phyloP scores from a whole-genome alignment of 1,284 basidiomycete species.

The Papiliotrema laurentii region DNA sequence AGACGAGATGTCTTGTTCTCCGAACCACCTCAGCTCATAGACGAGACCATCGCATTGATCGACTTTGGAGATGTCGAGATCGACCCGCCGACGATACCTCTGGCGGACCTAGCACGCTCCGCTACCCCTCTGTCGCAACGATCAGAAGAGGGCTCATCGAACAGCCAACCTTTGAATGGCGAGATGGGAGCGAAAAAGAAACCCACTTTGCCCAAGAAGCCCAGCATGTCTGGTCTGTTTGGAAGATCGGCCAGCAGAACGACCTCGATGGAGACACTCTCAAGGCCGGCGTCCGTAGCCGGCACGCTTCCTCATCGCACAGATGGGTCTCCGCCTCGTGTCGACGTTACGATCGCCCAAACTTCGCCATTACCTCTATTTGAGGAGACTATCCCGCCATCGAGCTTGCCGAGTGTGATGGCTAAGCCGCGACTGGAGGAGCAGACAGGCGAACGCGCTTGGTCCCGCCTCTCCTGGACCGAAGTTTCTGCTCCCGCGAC shows the following conservation, averaged over 20 bases:
- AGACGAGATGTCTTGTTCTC: conserved; percentile 29
- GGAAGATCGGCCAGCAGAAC: conserved; percentile 6
- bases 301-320: too few species aligned
- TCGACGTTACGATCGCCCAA: conserved; percentile 19
- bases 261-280: conserved; percentile 20
- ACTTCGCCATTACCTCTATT: conserved; percentile 18
- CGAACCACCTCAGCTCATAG: conserved; percentile 20
- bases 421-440: not conserved
- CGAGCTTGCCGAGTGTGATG: not conserved
- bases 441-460: not conserved
- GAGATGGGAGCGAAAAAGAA: conserved; percentile 12
- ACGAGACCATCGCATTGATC: conserved; percentile 25
- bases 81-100: conserved; percentile 14
- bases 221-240: conserved; percentile 24
- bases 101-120: conserved; percentile 3
- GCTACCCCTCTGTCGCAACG: not conserved
- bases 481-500: conserved; percentile 8
- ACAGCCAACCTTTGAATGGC: not conserved
- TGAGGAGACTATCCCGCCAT: not conserved
- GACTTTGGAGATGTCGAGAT: conserved; percentile 35
- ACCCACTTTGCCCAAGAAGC: conserved; percentile 21
- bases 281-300: conserved; percentile 9
- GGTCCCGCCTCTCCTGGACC: not conserved
- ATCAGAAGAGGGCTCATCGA: not conserved
- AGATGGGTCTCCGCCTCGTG: conserved; percentile 31